Evolutionary conservation across 768 basidiomycete genomes (phyloP), one percentile per base, ranked within the genome.

Genomic region (Pisolithus orientalis): DNA sequence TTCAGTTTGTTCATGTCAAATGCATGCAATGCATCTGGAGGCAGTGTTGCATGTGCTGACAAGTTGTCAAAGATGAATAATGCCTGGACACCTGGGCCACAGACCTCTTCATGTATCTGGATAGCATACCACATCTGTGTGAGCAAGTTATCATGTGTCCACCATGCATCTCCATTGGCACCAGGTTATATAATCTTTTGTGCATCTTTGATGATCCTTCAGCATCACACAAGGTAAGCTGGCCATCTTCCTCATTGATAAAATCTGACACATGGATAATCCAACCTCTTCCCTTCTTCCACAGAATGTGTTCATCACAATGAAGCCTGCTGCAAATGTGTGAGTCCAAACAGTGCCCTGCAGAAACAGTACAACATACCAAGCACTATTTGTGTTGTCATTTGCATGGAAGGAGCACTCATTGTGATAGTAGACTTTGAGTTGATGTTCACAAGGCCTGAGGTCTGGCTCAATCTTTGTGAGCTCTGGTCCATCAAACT

Each of bases 211-310:
- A 10, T 31, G 10, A 31, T 8, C 31, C 10, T 8, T 31, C 8
- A 2, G 31, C 31, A 8, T 10, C 1, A 8, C 7, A 8, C 7
- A 8, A 31, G 31, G 10, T 10, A 31, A 31, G 31, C 2, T 8
- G 31, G 2, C 74, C 70, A 47, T 55, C 65, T 9, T 60, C 62
- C n/a, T 64, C 60, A 40, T 65, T 64, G 39, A 75, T 68, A 47
- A 74, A 75, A 28, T 69, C 73, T 7, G 71, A 76, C 7, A 70
- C 62, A 59, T 73, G 68, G 39, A 74, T 72, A 1, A 71, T 49
- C 0, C 57, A 50, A 2, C 72, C 71, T 7, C 59, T 53, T 4
- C 68, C 63, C 51, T 44, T 44, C 24, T 44, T 44, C 11, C 9
- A 1, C 43, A 44, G 10, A 24, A 44, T 14, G 6, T 5, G 24